Conservation (phyloP, 2,329 filamentous ascomycete species). For the Aspergillus tanneri region DNA sequence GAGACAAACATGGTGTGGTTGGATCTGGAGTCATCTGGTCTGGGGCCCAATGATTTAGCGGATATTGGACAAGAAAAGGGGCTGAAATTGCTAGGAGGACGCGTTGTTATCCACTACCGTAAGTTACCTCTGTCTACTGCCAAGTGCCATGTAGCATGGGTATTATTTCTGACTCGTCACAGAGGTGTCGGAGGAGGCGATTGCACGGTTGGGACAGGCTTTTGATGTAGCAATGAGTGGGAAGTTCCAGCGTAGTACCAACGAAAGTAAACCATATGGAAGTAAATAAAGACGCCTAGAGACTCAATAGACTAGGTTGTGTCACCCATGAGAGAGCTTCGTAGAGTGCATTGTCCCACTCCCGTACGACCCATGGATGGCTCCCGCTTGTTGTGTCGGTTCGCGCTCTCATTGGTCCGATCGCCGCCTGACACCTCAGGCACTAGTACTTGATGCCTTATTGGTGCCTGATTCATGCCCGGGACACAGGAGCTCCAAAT, state of each 20-base stretch:
- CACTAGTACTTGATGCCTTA: conserved; percentile 27
- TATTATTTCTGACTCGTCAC: conserved; percentile 25
- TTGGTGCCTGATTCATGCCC: conserved; percentile 32
- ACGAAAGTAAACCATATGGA: conserved; percentile 36
- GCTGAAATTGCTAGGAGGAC: conserved; percentile 55
- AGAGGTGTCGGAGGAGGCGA: conserved; percentile 65
- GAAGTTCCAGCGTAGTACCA: conserved; percentile 31
- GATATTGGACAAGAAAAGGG: conserved; percentile 58
- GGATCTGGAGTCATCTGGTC: conserved; percentile 63
- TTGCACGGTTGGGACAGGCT: conserved; percentile 56
- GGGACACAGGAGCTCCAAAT: conserved; percentile 19
- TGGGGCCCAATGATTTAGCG: conserved; percentile 55
- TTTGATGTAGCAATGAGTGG: conserved; percentile 48
- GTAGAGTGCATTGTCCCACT: background rate
- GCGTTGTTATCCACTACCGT: conserved; percentile 69
- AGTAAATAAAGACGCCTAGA: conserved; percentile 22
- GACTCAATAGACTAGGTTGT: background rate
- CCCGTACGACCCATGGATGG: conserved; percentile 12
- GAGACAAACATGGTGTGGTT: conserved; percentile 95
- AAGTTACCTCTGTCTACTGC: conserved; percentile 21
- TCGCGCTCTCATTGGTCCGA: conserved; percentile 15
- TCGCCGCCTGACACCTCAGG: conserved; percentile 20
- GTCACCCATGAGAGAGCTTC: background rate
- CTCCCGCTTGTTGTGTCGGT: conserved; percentile 8
- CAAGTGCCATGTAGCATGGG: background rate